These are phyloP conservation scores for Yarrowia osloensis DNA, from an alignment of 805 yeast species.

Conservation along the genomic window DNA sequence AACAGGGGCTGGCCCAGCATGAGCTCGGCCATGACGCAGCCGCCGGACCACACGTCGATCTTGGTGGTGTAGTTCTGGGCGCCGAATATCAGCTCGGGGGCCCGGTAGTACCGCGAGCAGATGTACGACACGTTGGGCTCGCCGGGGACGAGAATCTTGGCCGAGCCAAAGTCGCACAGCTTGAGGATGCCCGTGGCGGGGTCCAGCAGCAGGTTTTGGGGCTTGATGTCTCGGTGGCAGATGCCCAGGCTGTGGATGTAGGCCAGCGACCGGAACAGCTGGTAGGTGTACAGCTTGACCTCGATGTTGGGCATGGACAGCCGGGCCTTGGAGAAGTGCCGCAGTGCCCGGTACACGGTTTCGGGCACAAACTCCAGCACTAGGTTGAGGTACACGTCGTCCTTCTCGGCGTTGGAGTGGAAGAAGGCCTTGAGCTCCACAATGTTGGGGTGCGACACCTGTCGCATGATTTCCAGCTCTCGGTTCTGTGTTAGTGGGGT, in stretches of 20 bases:
- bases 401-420: conserved; percentile 73
- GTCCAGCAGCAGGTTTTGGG: conserved; percentile 84
- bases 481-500: conserved; percentile 62
- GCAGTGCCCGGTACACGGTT: conserved; percentile 86
- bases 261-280: conserved; percentile 71
- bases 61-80: conserved; percentile 95
- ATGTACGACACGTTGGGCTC: conserved; percentile 97
- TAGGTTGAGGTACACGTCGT: conserved; percentile 81
- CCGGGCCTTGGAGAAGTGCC: conserved; percentile 60
- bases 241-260: conserved; percentile 69
- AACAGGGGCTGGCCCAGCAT: conserved; percentile 93
- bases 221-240: conserved; percentile 93
- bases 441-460: conserved; percentile 80
- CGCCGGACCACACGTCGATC: conserved; percentile 90
- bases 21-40: conserved; percentile 97
- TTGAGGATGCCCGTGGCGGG: conserved; percentile 83
- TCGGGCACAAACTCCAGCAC: conserved; percentile 95
- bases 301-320: conserved; percentile 85
- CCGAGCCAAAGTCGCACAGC: conserved; percentile 95
- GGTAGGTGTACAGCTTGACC: conserved; percentile 85
- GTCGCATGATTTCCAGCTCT: conserved; percentile 93
- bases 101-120: conserved; percentile 94
- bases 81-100: conserved; percentile 97
- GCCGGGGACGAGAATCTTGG: conserved; percentile 81
- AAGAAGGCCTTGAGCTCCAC: conserved; percentile 86